Evolutionary conservation across 1,284 basidiomycete genomes (phyloP).

Genomic region (Phlebopus sp.): DNA sequence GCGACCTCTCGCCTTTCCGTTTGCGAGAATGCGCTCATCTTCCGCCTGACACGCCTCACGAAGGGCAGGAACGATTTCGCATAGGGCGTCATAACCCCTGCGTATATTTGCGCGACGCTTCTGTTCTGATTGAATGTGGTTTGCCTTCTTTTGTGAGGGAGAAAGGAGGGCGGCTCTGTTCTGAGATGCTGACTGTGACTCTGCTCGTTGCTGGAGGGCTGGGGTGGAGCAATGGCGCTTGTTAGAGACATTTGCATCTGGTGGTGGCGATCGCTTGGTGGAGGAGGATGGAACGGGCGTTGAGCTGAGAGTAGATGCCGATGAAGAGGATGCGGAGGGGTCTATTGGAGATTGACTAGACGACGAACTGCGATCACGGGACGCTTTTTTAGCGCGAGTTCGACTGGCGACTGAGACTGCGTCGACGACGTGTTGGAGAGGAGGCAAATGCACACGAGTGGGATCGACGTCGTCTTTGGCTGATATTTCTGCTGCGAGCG

Average conservation of each 20-base stretch:
- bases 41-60: constrained; percentile 71
- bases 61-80: constrained; percentile 76
- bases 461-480: too few relatives aligned
- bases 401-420: constrained; percentile 11
- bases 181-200: constrained; percentile 13
- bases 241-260: constrained; percentile 23
- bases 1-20: constrained; percentile 32
- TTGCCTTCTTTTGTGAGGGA: constrained; percentile 87
- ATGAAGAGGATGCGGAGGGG: constrained; percentile 12
- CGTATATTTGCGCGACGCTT: constrained; percentile 90
- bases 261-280: constrained; percentile 29
- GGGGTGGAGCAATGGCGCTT: constrained; percentile 35
- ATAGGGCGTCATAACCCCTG: constrained; percentile 82
- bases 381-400: constrained; percentile 7
- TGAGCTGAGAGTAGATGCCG: constrained; percentile 9
- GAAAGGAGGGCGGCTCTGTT: constrained; percentile 49
- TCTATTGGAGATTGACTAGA: constrained; percentile 30
- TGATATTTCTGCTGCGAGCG: too few relatives aligned
- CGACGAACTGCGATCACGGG: constrained; percentile 21
- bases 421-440: constrained; percentile 16
- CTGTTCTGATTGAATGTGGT: constrained; percentile 89
- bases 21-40: constrained; percentile 37
- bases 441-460: constrained; percentile 9
- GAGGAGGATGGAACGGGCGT: constrained; percentile 9
- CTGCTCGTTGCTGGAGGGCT: constrained; percentile 10